Conservation (phyloP, 2,329 filamentous ascomycete species). For the Chrysoporthe deuterocubensis region DNA sequence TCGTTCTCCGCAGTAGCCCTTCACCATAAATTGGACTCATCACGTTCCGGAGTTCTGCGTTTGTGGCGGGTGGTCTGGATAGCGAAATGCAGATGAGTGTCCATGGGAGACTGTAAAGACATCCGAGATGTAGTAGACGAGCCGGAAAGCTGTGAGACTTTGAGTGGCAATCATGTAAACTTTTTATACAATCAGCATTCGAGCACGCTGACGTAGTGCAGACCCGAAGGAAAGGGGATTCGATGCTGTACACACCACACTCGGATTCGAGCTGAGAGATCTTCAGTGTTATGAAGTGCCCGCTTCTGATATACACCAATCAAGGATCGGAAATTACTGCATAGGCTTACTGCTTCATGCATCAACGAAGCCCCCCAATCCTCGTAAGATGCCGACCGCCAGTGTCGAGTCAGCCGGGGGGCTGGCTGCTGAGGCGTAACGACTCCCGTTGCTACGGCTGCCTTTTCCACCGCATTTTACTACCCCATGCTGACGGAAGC, state of each 20-base stretch:
- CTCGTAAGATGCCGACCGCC: constrained; percentile 1
- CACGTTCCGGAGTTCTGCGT: not conserved
- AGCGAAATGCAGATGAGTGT: not conserved
- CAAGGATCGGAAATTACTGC: not conserved
- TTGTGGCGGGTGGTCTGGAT: not conserved
- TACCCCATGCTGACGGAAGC: not conserved
- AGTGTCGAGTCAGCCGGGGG: constrained; percentile 4
- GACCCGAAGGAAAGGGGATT: constrained; percentile 1
- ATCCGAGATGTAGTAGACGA: not conserved
- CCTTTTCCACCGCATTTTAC: not conserved
- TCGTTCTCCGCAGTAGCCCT: constrained; percentile 9
- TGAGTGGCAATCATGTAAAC: not conserved
- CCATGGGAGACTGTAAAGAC: not conserved
- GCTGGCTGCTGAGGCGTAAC: not conserved
- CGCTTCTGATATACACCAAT: not conserved
- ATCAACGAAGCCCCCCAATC: not conserved
- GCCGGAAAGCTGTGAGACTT: not conserved
- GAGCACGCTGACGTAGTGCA: not conserved
- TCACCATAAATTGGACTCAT: constrained; percentile 22
- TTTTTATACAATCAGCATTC: not conserved
- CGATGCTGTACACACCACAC: not conserved
- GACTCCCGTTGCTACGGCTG: no score
- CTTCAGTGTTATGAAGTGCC: not conserved
- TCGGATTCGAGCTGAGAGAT: not conserved
- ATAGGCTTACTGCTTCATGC: not conserved